A percentile compares a stretch with the other conserved stretches of the same genome.
Conservation (phyloP, 2,329 filamentous ascomycete species). For the Rhinocladiella similis region DNA sequence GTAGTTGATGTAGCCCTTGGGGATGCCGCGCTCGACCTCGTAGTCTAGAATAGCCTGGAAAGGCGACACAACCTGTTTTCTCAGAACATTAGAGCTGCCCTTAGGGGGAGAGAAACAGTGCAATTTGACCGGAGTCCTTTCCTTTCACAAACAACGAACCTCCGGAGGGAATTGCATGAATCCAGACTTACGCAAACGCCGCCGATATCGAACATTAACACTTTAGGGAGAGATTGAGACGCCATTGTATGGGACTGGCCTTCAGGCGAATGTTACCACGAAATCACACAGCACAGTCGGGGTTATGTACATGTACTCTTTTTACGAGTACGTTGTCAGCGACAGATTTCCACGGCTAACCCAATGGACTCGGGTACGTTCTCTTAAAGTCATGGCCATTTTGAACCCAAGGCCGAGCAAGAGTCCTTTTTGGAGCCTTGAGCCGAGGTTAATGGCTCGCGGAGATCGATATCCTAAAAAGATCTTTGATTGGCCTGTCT, state of each 20-base stretch:
- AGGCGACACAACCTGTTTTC: conserved; percentile 74
- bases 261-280: not conserved
- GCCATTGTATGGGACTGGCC: conserved; percentile 5
- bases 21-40: conserved; percentile 73
- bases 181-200: conserved; percentile 81
- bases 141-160: not conserved
- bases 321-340: not conserved
- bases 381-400: not conserved
- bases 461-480: not conserved
- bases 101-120: too few relatives aligned
- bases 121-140: not conserved
- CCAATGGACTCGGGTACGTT: not conserved
- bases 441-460: not conserved
- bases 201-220: conserved; percentile 90
- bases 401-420: too few relatives aligned
- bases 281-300: not conserved
- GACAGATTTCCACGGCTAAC: not conserved
- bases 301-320: not conserved
- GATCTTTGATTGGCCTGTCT: not conserved
- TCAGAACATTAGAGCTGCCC: not conserved
- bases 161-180: not conserved
- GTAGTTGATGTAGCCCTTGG: conserved; percentile 87
- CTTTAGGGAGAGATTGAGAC: conserved; percentile 55
- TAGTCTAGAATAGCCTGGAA: conserved; percentile 94
- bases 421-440: not conserved